Percentiles rank a stretch among this genome's conserved stretches.
Conservation (phyloP, 2,329 filamentous ascomycete genomes). For the Magnaporthiopsis rhizophila region DNA sequence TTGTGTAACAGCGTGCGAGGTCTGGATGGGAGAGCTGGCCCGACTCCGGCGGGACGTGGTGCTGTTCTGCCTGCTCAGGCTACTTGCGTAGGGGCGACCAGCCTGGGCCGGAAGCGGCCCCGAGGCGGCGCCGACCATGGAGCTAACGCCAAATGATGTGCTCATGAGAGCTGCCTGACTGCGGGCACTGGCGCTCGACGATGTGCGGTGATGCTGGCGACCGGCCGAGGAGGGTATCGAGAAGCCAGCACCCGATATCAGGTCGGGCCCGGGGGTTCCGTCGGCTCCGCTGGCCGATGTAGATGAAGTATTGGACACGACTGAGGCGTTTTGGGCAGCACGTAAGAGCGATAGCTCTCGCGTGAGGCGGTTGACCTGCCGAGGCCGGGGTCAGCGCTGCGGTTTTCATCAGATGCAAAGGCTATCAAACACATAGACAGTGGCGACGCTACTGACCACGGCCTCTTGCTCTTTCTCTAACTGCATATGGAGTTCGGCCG, state of each 20-base stretch:
- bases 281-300: constrained; percentile 39
- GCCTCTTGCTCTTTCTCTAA: constrained; percentile 94
- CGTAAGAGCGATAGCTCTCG: constrained; percentile 83
- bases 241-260: constrained; percentile 50
- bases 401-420: background rate
- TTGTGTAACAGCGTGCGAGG: constrained; percentile 8
- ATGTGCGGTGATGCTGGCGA: constrained; percentile 49
- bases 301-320: constrained; percentile 58
- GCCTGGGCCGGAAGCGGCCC: constrained; percentile 32
- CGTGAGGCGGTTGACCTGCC: constrained; percentile 82
- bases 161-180: constrained; percentile 41
- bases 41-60: constrained; percentile 44
- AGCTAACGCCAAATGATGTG: constrained; percentile 28
- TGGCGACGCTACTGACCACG: constrained; percentile 50
- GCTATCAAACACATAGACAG: background rate
- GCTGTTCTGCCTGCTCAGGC: constrained; percentile 47
- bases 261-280: constrained; percentile 35
- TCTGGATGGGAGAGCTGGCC: constrained; percentile 38
- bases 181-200: constrained; percentile 45
- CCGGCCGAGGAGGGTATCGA: constrained; percentile 43
- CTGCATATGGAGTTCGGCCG: constrained; percentile 80
- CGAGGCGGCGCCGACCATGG: constrained; percentile 30
- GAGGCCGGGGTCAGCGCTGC: background rate
- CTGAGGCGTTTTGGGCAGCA: constrained; percentile 57
- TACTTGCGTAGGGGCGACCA: constrained; percentile 20